Evolutionary conservation across 2,329 filamentous ascomycete genomes (phyloP), one percentile per base, ranked within the genome.

Genomic region (Trichoderma sp.): DNA sequence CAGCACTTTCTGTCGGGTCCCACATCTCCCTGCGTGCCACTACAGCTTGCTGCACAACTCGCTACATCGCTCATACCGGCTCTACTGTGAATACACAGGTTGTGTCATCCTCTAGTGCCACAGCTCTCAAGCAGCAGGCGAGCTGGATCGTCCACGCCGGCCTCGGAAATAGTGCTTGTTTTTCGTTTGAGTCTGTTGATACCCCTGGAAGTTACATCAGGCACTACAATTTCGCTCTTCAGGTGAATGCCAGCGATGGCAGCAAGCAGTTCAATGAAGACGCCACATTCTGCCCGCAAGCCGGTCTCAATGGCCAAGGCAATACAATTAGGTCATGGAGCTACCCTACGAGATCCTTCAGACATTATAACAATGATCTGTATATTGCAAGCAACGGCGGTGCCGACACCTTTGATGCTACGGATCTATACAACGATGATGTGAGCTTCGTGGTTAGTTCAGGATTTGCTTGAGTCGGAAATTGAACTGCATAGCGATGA

Each of bases 61-160:
- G 63, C n/a, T 66, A 57, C 37, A 66, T 66, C 37, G 63, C 63
- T 14, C 63, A 66, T 1, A 66, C 63, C 1, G 63, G 63, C n/a
- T 19, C 63, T 14, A 66, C 63, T 13, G 53, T 66, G 7, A 66
- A 66, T 19, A 66, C 63, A 5, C 63, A 66, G 6, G 63, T 66
- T 35, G 63, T 66, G 3, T 66, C 63, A 14, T 58, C 63, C 5
- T 66, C 63, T 8, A 66, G 63, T n/a, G n/a, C 19, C 63, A 58
- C 63, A 21, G n/a, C 63, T 19, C 63, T 66, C 6, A 58, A 66
- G 29, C 52, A 66, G 35, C 63, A 66, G n/a, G 63, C 63, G 14
- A 66, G 63, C 63, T 66, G 63, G 63, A 35, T 53, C 5, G 63
- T 66, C 14, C 63, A 37, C 3, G 43, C 63, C 5, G 63, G 63